Conservation (phyloP, 306 rosid species). For the Cotoneaster glaucophyllus region DNA sequence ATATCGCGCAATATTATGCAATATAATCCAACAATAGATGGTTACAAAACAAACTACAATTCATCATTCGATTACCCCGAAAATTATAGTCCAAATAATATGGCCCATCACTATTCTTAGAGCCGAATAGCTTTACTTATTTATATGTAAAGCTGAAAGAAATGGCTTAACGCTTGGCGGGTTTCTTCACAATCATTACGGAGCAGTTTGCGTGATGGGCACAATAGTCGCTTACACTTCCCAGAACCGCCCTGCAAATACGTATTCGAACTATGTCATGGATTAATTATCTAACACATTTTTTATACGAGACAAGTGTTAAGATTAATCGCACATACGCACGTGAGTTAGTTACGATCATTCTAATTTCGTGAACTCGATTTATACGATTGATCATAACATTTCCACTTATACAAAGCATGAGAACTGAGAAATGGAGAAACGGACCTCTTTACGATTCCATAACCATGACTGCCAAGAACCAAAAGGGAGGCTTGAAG, state of each 20-base stretch:
- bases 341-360: no score
- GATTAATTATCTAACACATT: no score
- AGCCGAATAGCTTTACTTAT: background rate
- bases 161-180: background rate
- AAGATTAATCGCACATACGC: background rate
- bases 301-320: background rate
- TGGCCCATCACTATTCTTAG: background rate
- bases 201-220: slow-evolving; percentile 31
- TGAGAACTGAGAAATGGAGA: no score
- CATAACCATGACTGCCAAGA: slow-evolving; percentile 37
- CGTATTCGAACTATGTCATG: background rate
- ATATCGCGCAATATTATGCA: no score
- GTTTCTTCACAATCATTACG: slow-evolving; percentile 28
- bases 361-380: no score
- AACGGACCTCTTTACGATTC: slow-evolving; percentile 25
- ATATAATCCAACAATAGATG: no score
- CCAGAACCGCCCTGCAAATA: slow-evolving; percentile 20
- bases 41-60: background rate
- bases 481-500: slow-evolving; percentile 25
- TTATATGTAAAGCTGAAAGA: background rate
- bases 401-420: background rate
- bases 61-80: background rate
- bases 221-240: slow-evolving; percentile 31
- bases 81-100: background rate
- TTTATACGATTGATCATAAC: background rate